Base-by-base conservation (phyloP, 1,284 basidiomycete genomes). In the Moesziomyces globuligerus region DNA sequence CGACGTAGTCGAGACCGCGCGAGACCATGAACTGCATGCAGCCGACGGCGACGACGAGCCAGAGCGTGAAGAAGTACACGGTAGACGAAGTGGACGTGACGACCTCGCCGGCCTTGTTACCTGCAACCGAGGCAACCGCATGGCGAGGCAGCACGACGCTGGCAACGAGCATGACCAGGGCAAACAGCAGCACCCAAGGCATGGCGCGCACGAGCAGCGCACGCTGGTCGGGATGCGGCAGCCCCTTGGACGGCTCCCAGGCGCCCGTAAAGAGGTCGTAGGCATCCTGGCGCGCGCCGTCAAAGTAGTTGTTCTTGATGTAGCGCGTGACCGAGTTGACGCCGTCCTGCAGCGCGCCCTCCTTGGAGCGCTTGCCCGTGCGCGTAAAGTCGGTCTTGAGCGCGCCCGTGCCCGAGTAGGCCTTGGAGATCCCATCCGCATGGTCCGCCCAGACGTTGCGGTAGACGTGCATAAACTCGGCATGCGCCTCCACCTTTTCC, bases 381-480 rank as follows among this genome's bases (percentile, higher is more conserved):
- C 83, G 94, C 1, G 80, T 98, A 82, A 93, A 98, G 84, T 98
- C 96, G 1, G 93, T 94, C 84, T 98, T 99, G 74, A 99, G 85
- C 1, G 96, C 96, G 15, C 92, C 94, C 21, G 94, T 95, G 23
- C 96, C 96, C 48, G 90, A 91, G 83, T 99, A 98, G 0, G 94
- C 94, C 60, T 87, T 89, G 1, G 93, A 90, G 68, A 99, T 91
- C 48, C 87, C 86, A 83, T 99, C 93, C 18, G 93, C 96, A 81
- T 98, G 95, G 81, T 98, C 92, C 20, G 96, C 91, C 96, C 96
- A 99, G 83, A 98, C 94, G 94, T 72, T 91, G 80, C 95, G 88
- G 85, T 96, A 94, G 65, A 93, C 88, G 72, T 86, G 86, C 84
- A 90, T 72, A 54, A 82, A 78, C 32, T 74, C 39, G 53, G 72